These are phyloP conservation scores for Geosmithia putterillii DNA, from an alignment of 2,329 filamentous ascomycete species.

Conservation along the genomic window DNA sequence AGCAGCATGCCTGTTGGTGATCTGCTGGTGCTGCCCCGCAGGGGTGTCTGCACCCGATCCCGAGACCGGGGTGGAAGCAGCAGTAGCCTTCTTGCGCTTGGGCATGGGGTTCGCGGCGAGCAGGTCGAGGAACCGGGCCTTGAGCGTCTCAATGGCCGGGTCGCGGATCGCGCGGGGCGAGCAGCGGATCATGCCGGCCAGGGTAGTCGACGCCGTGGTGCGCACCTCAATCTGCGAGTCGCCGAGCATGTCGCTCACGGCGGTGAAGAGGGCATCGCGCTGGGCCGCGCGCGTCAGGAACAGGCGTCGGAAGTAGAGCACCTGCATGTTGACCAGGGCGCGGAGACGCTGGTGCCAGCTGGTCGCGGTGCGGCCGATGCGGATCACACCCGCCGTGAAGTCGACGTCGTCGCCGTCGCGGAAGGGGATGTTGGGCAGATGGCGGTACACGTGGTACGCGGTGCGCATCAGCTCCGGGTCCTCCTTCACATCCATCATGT, in stretches of 20 bases:
- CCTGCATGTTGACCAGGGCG: constrained; percentile 95
- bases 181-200: constrained; percentile 96
- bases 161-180: constrained; percentile 72
- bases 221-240: constrained; percentile 90
- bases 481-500: constrained; percentile 99
- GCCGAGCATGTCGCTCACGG: constrained; percentile 90
- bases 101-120: constrained; percentile 81
- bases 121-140: constrained; percentile 65
- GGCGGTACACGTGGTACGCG: constrained; percentile 93
- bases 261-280: constrained; percentile 72
- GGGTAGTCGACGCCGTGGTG: constrained; percentile 78
- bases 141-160: constrained; percentile 63
- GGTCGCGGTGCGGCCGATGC: constrained; percentile 69
- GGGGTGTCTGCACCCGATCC: constrained; percentile 55
- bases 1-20: constrained; percentile 76
- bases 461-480: constrained; percentile 90
- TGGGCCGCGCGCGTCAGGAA: constrained; percentile 71
- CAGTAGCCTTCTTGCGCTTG: constrained; percentile 56
- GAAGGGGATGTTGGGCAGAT: constrained; percentile 91
- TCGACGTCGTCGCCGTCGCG: constrained; percentile 70
- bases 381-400: constrained; percentile 77
- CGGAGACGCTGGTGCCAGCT: constrained; percentile 95
- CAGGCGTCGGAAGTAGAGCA: constrained; percentile 92
- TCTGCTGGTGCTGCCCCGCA: constrained; percentile 59
- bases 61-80: too few species aligned